Evolutionary conservation across 768 basidiomycete species (phyloP).

Genomic region (Daedalea quercina): DNA sequence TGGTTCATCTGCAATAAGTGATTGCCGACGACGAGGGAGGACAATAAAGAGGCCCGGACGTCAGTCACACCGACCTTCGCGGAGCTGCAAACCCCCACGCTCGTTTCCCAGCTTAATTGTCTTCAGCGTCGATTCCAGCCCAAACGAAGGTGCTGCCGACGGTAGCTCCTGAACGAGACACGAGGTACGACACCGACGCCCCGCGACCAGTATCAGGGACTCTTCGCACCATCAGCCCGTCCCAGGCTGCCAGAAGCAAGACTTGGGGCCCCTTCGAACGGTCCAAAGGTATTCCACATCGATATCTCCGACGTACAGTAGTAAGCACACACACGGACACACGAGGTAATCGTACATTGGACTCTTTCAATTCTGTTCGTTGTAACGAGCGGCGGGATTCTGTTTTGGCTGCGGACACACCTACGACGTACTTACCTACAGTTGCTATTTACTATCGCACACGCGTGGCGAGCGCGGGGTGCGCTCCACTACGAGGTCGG

Average conservation of each 20-base stretch:
- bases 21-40: too few species aligned
- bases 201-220: not conserved
- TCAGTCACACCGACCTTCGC: too few species aligned
- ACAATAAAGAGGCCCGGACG: too few species aligned
- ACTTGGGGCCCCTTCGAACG: not conserved
- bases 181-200: not conserved
- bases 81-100: too few species aligned
- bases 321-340: not conserved
- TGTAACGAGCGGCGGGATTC: not conserved
- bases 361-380: not conserved
- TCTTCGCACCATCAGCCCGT: not conserved
- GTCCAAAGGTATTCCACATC: not conserved
- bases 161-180: not conserved
- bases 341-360: not conserved
- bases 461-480: not conserved
- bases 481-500: not conserved
- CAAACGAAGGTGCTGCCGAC: not conserved
- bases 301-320: not conserved
- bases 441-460: constrained; percentile 4
- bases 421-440: constrained; percentile 4
- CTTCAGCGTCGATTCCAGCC: not conserved
- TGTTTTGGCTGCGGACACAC: constrained; percentile 2
- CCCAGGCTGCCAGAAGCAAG: not conserved
- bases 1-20: too few species aligned
- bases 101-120: not conserved